Conservation (phyloP, 2,329 filamentous ascomycete species). For the Fusarium devonianum region DNA sequence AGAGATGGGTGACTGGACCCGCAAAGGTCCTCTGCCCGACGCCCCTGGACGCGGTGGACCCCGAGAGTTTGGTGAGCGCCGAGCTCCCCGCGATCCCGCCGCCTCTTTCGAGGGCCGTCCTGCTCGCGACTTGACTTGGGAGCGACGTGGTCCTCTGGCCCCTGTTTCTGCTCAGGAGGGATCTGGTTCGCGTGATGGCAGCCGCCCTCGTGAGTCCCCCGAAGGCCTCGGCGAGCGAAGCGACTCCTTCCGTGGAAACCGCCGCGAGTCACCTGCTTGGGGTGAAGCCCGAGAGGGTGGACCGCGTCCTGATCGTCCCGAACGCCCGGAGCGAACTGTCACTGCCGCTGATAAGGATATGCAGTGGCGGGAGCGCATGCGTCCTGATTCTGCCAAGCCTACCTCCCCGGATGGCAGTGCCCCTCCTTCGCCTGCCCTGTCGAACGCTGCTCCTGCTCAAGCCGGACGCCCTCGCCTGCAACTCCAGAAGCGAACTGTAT, state of each 20-base stretch:
- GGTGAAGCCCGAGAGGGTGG: constrained; percentile 78
- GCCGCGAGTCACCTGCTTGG: constrained; percentile 76
- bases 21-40: constrained; percentile 87
- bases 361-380: constrained; percentile 92
- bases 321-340: constrained; percentile 72
- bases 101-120: constrained; percentile 61
- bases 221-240: constrained; percentile 64
- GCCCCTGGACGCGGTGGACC: constrained; percentile 64
- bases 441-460: constrained; percentile 55
- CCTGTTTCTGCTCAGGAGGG: constrained; percentile 66
- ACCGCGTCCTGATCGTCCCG: constrained; percentile 80
- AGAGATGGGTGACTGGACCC: constrained; percentile 89
- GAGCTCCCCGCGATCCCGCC: constrained; percentile 70
- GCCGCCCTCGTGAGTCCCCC: constrained; percentile 57
- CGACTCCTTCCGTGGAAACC: constrained; percentile 66
- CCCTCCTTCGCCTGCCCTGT: constrained; percentile 75
- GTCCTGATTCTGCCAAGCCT: constrained; percentile 77
- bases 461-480: constrained; percentile 82
- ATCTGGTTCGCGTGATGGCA: constrained; percentile 61
- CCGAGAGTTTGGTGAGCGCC: constrained; percentile 66
- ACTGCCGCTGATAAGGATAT: constrained; percentile 93
- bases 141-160: constrained; percentile 89
- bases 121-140: constrained; percentile 84
- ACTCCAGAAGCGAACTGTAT: constrained; percentile 88
- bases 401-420: constrained; percentile 76